A percentile compares a stretch with the other conserved stretches of the same genome.
These are phyloP conservation scores for Arthrobotrys megalospora DNA, from an alignment of 2,329 filamentous ascomycete genomes.

Conservation along the genomic window DNA sequence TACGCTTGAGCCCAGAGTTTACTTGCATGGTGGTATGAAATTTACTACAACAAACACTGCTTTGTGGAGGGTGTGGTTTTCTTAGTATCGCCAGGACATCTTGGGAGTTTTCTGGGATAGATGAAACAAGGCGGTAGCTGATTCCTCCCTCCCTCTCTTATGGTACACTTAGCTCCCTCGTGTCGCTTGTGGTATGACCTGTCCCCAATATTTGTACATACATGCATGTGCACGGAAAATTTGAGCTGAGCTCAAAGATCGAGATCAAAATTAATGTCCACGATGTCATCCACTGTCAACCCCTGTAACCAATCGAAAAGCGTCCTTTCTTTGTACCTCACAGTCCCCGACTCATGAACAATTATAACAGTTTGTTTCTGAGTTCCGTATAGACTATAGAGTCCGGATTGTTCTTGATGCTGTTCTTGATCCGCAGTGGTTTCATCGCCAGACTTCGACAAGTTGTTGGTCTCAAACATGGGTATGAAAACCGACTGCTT, in stretches of 20 bases:
- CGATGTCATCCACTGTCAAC: background rate
- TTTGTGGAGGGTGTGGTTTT: background rate
- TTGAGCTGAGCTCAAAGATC: constrained; percentile 25
- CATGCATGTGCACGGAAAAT: background rate
- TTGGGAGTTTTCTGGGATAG: background rate
- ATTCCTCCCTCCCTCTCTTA: background rate
- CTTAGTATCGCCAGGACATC: background rate
- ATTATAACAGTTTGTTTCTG: constrained; percentile 55
- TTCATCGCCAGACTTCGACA: background rate
- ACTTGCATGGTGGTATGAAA: background rate
- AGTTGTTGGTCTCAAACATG: constrained; percentile 68
- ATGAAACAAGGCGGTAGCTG: background rate
- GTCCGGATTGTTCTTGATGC: background rate
- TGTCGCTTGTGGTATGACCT: background rate
- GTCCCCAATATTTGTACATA: constrained; percentile 19
- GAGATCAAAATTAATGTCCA: constrained; percentile 46
- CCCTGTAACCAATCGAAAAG: constrained; percentile 54
- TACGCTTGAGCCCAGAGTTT: constrained; percentile 70
- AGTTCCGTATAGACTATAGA: constrained; percentile 43
- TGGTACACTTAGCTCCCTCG: background rate
- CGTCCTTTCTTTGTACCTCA: constrained; percentile 50
- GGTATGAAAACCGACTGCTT: constrained; percentile 76
- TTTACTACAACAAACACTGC: background rate
- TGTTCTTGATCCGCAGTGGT: background rate
- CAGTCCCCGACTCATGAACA: constrained; percentile 39